Base-by-base conservation (phyloP, 2,329 filamentous ascomycete genomes). In the Penicillium olsonii region DNA sequence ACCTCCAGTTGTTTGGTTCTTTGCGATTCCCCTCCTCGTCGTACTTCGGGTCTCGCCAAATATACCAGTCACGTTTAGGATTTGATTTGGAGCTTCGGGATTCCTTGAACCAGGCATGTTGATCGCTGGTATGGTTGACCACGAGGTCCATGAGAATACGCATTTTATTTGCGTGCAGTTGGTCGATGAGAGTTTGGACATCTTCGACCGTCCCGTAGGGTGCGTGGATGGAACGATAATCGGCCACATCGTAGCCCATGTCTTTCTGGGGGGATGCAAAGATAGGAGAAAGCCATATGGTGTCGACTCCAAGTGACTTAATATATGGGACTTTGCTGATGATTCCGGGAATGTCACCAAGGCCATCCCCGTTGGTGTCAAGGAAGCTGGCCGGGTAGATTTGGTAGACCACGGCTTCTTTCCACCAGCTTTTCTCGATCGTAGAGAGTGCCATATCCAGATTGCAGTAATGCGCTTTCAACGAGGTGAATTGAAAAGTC, bases 1-100 rank as follows among this genome's bases (percentile, higher is more conserved):
- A 80, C 56, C 70, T 78, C 84, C 85, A 90, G 68, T 90, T 90
- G 53, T 87, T 90, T 0, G 87, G 87, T 0, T 85, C 81, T 41
- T 82, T 73, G 2, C 83, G 78, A n/a, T 75, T 75, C 2, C 84
- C 85, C 10, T 82, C 66, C 2, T 48, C 58, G 3, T 72, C 73
- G 50, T 78, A 75, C 40, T 72, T 74, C 1, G 48, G 18, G 3
- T 45, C 75, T 71, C 2, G 76, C 69, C 65, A 68, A 60, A 82
- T 80, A 56, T 85, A 87, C 83, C 84, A 88, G 63, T 85, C 78
- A 2, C 84, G 72, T 63, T 86, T 85, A 2, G 81, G 74, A 61
- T 74, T 84, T 53, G 77, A 70, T 45, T 74, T 80, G 37, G 78
- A 80, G 11, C 75, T 75, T 27, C 80, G 72, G 2, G 82, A 85